phyloP scores from a whole-genome alignment of 441 rosid species.

The Pelargonium australe region DNA sequence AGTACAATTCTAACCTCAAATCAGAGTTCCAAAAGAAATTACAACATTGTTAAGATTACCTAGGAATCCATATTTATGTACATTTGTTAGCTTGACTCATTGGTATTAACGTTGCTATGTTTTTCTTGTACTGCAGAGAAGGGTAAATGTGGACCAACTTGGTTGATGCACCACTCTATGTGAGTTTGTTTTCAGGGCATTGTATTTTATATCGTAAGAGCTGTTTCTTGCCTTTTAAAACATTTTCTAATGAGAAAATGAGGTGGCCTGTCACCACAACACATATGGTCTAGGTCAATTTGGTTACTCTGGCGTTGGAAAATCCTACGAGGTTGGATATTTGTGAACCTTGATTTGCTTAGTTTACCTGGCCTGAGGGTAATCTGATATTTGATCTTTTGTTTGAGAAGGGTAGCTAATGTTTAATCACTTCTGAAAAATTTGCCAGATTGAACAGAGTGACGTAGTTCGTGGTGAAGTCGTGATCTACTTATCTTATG shows the following conservation, averaged over 20 bases:
- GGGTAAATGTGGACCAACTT: conserved; percentile 13
- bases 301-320: neutral
- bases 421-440: too few species aligned
- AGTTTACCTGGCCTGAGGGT: neutral
- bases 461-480: conserved; percentile 6
- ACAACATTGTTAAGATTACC: conserved; percentile 12
- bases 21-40: conserved; percentile 19
- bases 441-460: neutral
- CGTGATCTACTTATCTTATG: conserved; percentile 3
- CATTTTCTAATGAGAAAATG: neutral
- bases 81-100: conserved; percentile 6
- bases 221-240: conserved; percentile 5
- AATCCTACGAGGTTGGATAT: conserved; percentile 11
- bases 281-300: conserved; percentile 3
- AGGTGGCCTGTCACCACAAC: conserved; percentile 9
- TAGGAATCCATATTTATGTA: conserved; percentile 12
- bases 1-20: conserved; percentile 54
- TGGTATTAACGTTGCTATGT: neutral
- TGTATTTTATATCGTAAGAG: neutral
- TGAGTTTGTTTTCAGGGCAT: conserved; percentile 11
- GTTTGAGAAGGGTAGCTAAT: neutral
- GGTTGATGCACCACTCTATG: neutral
- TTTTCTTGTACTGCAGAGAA: conserved; percentile 1
- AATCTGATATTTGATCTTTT: conserved; percentile 2
- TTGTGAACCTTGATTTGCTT: conserved; percentile 3